Percentiles rank a stretch among this genome's conserved stretches.
These are phyloP conservation scores for Geoglossum cookeanum DNA, from an alignment of 2,329 filamentous ascomycete species.

Conservation along the genomic window DNA sequence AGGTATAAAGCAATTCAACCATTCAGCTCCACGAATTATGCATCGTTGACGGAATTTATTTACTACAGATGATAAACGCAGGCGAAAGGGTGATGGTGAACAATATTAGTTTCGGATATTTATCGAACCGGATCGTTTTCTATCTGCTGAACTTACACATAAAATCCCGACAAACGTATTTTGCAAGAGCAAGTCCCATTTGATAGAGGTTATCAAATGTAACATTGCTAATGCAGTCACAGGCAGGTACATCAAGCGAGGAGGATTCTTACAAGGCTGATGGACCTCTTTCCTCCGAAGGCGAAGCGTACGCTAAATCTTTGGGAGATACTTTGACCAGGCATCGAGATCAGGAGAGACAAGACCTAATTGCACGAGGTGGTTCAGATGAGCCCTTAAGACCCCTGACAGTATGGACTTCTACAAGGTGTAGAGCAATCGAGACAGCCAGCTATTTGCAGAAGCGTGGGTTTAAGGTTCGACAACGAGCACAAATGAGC, in stretches of 20 bases:
- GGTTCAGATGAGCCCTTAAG: conserved; percentile 51
- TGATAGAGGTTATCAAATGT: no score
- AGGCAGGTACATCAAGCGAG: conserved; percentile 64
- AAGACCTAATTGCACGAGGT: conserved; percentile 46
- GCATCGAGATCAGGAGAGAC: conserved; percentile 67
- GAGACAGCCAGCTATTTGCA: conserved; percentile 76
- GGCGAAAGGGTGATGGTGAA: conserved; percentile 88
- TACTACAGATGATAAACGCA: conserved; percentile 71
- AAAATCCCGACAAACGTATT: conserved; percentile 85
- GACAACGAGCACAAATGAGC: conserved; percentile 88
- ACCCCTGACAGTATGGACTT: conserved; percentile 84
- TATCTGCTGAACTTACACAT: conserved; percentile 96
- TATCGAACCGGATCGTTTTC: conserved; percentile 94
- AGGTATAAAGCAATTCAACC: conserved; percentile 25
- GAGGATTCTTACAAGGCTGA: conserved; percentile 88
- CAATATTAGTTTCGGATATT: conserved; percentile 89
- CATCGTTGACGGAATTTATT: not conserved
- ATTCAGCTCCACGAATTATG: not conserved
- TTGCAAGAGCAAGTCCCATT: conserved; percentile 41
- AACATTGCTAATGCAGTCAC: not conserved
- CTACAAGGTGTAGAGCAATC: conserved; percentile 71
- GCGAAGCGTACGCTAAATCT: conserved; percentile 59
- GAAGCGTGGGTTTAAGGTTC: conserved; percentile 62
- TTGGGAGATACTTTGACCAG: conserved; percentile 71
- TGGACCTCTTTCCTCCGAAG: conserved; percentile 62